Base-by-base conservation (phyloP, 257 asterid genomes). In the Agastache rugosa region DNA sequence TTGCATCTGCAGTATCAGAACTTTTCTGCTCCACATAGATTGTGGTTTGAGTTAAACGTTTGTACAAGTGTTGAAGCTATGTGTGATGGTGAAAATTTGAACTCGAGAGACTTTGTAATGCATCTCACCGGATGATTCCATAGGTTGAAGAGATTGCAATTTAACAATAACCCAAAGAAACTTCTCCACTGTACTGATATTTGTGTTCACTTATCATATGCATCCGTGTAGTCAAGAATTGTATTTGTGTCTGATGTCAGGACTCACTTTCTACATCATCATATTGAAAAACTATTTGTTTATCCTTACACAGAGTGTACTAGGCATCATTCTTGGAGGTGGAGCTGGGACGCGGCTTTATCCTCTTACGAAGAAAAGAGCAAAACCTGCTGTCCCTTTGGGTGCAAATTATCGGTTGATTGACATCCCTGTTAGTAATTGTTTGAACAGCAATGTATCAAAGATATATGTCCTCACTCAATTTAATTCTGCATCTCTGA, bases 281-380 rank as follows among this genome's bases (percentile, higher is more conserved):
- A 41, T 31, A 55, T 51, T 64, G 54, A 50, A 23, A 47, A 4
- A n/a, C 19, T 66, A 2, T 77, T 47, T 63, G 63, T 69, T 20
- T 80, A 42, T 78, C 77, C 34, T 73, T 17, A 5, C 51, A 60
- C 85, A 87, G 90, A 87, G 92, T 85, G 92, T 87, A 39, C 79
- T 87, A 14, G 92, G 92, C 64, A 87, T 87, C 75, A 87, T 87
- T 81, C 92, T 87, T 58, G 92, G 92, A 69, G 92, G 90, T 69
- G 92, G 92, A 74, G 92, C 92, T 25, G 92, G 92, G 56, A 81
- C 90, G 4, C 69, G 92, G 31, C 90, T 87, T 22, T 87, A 87
- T 69, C 92, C 92, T 77, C 88, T 87, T n/a, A 87, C 92, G 41
- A 87, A 87, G 82, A 87, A 87, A 58, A 70, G 92, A 82, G 90